Conservation (phyloP, 148 eudicot species). For the Nyssa sinensis region DNA sequence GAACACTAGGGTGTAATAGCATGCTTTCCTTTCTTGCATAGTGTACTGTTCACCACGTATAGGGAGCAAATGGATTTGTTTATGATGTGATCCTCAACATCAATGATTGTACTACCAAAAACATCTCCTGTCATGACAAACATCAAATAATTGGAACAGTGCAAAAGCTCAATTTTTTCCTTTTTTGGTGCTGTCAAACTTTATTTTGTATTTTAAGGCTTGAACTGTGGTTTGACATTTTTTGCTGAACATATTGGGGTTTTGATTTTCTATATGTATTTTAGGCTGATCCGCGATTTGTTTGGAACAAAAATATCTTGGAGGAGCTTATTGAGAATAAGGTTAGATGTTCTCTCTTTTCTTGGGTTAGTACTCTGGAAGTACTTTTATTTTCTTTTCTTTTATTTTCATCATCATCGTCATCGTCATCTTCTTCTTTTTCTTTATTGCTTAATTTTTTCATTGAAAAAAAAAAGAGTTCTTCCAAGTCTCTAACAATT, state of each 20-base stretch:
- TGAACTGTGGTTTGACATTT: no score
- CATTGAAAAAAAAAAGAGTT: background rate
- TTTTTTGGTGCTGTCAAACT: no score
- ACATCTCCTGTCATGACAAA: background rate
- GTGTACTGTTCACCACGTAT: no score
- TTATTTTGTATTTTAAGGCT: background rate
- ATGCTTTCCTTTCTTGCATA: no score
- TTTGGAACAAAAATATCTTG: conserved; percentile 81
- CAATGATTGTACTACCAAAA: background rate
- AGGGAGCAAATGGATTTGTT: no score
- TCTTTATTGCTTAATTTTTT: background rate
- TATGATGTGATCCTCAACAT: no score
- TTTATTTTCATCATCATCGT: no score
- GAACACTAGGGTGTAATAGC: no score
- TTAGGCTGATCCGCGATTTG: conserved; percentile 93
- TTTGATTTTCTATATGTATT: conserved; percentile 19
- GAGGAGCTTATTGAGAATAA: conserved; percentile 93
- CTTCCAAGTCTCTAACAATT: background rate
- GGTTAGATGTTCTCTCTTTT: conserved; percentile 38
- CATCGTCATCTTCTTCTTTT: no score
- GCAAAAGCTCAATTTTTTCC: no score
- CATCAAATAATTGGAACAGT: conserved; percentile 7
- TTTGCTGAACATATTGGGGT: no score
- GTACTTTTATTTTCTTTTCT: background rate
- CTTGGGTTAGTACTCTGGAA: background rate